Conservation (phyloP, 192 early-diverging fungal genomes). For the Backusella morwellensis region DNA sequence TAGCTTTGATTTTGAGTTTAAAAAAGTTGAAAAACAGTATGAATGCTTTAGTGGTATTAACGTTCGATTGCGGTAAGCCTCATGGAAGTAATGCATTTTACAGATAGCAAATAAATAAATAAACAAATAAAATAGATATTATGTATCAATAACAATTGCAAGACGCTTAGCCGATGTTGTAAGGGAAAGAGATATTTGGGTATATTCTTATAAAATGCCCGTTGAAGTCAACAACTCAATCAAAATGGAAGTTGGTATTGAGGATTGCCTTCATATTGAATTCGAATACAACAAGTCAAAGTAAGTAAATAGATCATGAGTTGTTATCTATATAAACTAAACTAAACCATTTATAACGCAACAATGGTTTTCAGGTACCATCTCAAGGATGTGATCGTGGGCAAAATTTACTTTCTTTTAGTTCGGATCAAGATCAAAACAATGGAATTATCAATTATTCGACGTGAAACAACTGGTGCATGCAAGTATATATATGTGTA, state of each 20-base stretch:
- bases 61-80: constrained; percentile 81
- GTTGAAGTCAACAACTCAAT: constrained; percentile 91
- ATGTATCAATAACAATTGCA: constrained; percentile 89
- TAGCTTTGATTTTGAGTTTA: constrained; percentile 95
- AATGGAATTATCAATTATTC: constrained; percentile 99
- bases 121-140: constrained; percentile 62
- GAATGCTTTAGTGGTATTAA: constrained; percentile 99
- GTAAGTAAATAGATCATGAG: constrained; percentile 46
- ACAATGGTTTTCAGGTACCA: constrained; percentile 67
- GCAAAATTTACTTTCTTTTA: constrained; percentile 98
- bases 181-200: constrained; percentile 96
- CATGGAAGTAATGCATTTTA: not conserved
- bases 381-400: constrained; percentile 98
- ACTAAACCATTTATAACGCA: not conserved
- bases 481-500: constrained; percentile 36
- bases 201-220: constrained; percentile 95
- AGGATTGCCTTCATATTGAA: constrained; percentile 98
- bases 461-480: constrained; percentile 94
- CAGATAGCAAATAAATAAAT: not conserved
- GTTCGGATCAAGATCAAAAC: constrained; percentile 99
- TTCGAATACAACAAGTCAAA: constrained; percentile 99
- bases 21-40: constrained; percentile 99
- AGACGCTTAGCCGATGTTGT: constrained; percentile 86
- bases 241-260: constrained; percentile 99
- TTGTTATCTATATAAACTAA: not conserved